Evolutionary conservation across 2,329 filamentous ascomycete genomes (phyloP).

Genomic region (Aureobasidium sp.): DNA sequence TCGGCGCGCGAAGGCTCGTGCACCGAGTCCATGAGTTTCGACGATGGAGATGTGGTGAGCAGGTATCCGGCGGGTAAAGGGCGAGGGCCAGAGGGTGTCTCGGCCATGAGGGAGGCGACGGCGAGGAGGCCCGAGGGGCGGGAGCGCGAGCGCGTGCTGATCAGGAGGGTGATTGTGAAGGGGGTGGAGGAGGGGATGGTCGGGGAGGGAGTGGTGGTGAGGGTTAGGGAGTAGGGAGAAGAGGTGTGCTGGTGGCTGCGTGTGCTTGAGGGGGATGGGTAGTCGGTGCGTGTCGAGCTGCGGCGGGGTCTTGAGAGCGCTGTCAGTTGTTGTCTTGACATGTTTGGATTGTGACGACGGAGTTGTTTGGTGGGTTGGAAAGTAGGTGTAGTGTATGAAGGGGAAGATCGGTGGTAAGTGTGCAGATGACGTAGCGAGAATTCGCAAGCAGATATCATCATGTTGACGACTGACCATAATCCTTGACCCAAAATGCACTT

Average conservation of each 20-base stretch:
- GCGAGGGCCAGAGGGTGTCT: not conserved
- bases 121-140: not conserved
- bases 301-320: not conserved
- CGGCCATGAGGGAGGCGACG: not conserved
- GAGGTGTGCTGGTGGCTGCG: not conserved
- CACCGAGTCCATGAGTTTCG: constrained; percentile 1
- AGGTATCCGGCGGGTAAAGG: constrained; percentile 9
- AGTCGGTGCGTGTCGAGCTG: not conserved
- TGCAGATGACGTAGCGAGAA: not conserved
- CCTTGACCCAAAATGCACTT: too few species aligned
- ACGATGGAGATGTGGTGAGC: not conserved
- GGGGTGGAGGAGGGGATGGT: not conserved
- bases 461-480: not conserved
- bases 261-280: not conserved
- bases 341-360: not conserved
- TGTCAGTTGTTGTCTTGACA: not conserved
- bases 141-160: not conserved
- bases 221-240: not conserved
- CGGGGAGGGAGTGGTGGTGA: not conserved
- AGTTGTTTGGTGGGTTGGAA: too few species aligned
- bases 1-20: not conserved
- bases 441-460: not conserved
- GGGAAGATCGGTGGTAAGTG: not conserved
- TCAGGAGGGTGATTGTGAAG: not conserved
- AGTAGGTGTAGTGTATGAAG: not conserved